Evolutionary conservation across 495 filamentous ascomycete species (phyloP).

Genomic region (Gamarada debralockiae): DNA sequence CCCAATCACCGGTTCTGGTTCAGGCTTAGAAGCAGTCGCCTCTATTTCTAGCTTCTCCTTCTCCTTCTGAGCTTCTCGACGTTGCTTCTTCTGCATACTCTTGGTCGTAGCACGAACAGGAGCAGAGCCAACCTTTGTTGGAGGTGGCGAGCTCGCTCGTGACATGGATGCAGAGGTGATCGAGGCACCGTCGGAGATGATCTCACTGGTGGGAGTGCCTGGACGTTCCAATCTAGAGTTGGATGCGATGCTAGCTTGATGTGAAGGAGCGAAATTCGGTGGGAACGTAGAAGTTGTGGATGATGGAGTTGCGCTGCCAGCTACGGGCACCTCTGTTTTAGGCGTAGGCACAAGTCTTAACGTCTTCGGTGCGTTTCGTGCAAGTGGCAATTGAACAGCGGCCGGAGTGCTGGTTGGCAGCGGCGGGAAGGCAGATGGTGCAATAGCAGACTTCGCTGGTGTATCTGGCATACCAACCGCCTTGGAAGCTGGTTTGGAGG

Average conservation of each 20-base stretch:
- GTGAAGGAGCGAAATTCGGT: conserved; percentile 44
- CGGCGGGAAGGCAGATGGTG: conserved; percentile 40
- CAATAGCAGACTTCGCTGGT: conserved; percentile 29
- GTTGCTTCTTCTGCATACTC: conserved; percentile 84
- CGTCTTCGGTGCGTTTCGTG: conserved; percentile 46
- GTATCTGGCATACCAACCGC: conserved; percentile 28
- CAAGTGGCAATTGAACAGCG: conserved; percentile 40
- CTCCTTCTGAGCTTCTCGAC: conserved; percentile 62
- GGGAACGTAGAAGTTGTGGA: conserved; percentile 30
- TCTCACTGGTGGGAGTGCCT: conserved; percentile 74
- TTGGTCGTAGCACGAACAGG: conserved; percentile 80
- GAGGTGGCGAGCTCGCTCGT: conserved; percentile 76
- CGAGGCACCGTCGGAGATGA: conserved; percentile 72
- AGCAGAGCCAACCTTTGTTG: conserved; percentile 70
- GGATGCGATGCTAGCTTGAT: conserved; percentile 55
- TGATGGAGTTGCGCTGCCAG: conserved; percentile 37
- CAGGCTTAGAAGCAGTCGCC: conserved; percentile 50
- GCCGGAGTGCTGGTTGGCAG: conserved; percentile 46
- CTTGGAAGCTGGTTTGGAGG: conserved; percentile 29
- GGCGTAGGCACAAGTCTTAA: conserved; percentile 70
- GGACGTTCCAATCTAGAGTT: conserved; percentile 50
- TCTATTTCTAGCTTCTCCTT: conserved; percentile 38
- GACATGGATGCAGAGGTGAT: conserved; percentile 77
- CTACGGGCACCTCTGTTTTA: conserved; percentile 57
- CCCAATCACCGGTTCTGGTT: conserved; percentile 59